Evolutionary conservation across 2,329 filamentous ascomycete species (phyloP).

Genomic region (Coniochaeta sp.): DNA sequence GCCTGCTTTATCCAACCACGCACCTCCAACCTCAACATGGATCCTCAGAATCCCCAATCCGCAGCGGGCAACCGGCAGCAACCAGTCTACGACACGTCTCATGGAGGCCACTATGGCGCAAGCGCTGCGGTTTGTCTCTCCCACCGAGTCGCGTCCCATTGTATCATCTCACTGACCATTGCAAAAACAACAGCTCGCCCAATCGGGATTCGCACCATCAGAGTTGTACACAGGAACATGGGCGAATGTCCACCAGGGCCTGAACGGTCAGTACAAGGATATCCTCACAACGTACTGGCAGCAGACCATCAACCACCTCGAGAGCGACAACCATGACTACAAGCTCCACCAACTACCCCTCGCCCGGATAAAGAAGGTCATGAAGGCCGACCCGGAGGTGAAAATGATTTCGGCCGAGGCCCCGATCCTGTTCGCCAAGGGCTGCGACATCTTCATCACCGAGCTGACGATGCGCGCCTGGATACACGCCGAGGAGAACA

Average conservation of each 20-base stretch:
- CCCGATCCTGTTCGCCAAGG: slow-evolving; percentile 95
- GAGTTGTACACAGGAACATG: slow-evolving; percentile 92
- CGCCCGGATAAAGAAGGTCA: slow-evolving; percentile 99
- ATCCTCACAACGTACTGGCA: slow-evolving; percentile 99
- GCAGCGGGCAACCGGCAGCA: slow-evolving; percentile 46
- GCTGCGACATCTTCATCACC: slow-evolving; percentile 98
- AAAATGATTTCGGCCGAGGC: slow-evolving; percentile 99
- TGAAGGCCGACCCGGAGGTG: slow-evolving; percentile 98
- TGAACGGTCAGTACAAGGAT: slow-evolving; percentile 88
- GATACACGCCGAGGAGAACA: slow-evolving; percentile 99
- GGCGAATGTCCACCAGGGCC: slow-evolving; percentile 95
- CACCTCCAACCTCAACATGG: slow-evolving; percentile 35
- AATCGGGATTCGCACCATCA: slow-evolving; percentile 81
- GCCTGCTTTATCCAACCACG: neutral
- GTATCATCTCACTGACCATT: slow-evolving; percentile 10
- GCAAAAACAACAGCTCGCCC: slow-evolving; percentile 59
- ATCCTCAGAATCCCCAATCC: slow-evolving; percentile 43
- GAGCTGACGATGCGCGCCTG: slow-evolving; percentile 98
- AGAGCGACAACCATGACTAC: slow-evolving; percentile 94
- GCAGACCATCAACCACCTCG: slow-evolving; percentile 91
- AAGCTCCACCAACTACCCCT: slow-evolving; percentile 95
- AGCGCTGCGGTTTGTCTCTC: slow-evolving; percentile 54
- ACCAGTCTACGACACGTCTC: slow-evolving; percentile 64
- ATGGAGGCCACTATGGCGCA: slow-evolving; percentile 73
- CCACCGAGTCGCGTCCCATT: neutral